Base-by-base conservation (phyloP, 1,284 basidiomycete genomes). In the Boletus semigastroideus region DNA sequence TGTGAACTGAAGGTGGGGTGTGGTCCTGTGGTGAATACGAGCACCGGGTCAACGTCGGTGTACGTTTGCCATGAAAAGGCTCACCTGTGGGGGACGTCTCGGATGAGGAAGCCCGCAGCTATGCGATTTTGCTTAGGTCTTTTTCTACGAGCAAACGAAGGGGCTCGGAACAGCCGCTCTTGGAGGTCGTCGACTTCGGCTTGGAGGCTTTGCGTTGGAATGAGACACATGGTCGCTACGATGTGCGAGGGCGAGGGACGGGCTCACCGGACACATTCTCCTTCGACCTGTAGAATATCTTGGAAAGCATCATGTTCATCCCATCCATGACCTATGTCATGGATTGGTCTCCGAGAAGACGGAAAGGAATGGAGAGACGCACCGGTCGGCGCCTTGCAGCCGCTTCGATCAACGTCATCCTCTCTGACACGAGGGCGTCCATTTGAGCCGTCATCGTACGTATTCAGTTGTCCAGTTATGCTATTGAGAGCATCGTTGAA, bases 381-480 rank as follows among this genome's bases (percentile, higher is more conserved):
- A 70, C 72, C 58, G 61, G 57, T 47, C 51, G 52, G 30, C 62
- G 59, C 37, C 50, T 58, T 6, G 57, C 60, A 1, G 66, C 55
- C 13, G 65, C 52, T 40, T 62, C 58, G 17, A 64, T 56, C 6
- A 74, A 54, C 1, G 59, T 60, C 7, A 62, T 64, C 22, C 74
- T 69, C 48, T 78, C 75, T 5, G 62, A 59, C 37, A 61, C 61
- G 49, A 78, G 70, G 4, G 63, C 68, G 16, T 73, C 68, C 37
- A 73, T 66, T 31, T 71, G 66, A 7, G 60, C 45, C 0, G 65
- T 63, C 39, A 79, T 64, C 0, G 56, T 50, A n/a, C 56, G 57
- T 40, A 78, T 65, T 37, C 75, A 69, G 9, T 64, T 61, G 43
- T 71, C 66, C 4, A 78, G 62, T 19, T 61, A 63, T 2, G 57